Evolutionary conservation across 2,329 filamentous ascomycete species (phyloP).

Genomic region (Xylariaceae sp.): DNA sequence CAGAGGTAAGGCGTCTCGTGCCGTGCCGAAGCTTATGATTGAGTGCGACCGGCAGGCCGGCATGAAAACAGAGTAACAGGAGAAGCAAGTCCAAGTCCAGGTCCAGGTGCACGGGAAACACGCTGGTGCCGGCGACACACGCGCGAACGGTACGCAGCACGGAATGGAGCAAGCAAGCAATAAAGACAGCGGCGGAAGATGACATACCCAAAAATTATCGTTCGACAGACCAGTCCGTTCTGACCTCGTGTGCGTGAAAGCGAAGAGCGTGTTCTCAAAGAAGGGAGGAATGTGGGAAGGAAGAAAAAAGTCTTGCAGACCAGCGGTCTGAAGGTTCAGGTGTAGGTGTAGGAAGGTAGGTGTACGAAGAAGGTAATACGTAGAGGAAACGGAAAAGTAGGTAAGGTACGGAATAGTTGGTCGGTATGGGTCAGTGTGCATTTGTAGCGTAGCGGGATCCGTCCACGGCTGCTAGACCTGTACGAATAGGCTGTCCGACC

Average conservation of each 20-base stretch:
- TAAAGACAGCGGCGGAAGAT: neutral
- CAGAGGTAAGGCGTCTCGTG: no score
- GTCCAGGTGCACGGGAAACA: neutral
- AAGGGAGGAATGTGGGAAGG: conserved; percentile 12
- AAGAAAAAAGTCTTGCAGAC: conserved; percentile 18
- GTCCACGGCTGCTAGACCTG: no score
- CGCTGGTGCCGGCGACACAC: neutral
- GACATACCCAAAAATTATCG: conserved; percentile 19
- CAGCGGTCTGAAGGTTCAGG: conserved; percentile 14
- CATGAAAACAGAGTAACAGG: neutral
- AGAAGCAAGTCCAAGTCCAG: neutral
- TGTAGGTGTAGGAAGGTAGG: conserved; percentile 2
- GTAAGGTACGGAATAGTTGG: conserved; percentile 1
- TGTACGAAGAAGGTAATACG: neutral
- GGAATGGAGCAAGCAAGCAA: neutral
- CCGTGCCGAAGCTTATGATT: neutral
- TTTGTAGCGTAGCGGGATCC: no score
- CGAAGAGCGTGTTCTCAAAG: conserved; percentile 12
- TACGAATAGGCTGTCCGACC: no score
- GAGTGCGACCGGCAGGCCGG: neutral
- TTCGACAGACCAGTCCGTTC: conserved; percentile 20
- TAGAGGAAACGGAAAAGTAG: neutral
- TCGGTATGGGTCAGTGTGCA: no score
- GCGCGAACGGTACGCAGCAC: neutral
- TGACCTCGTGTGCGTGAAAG: conserved; percentile 9